Evolutionary conservation across 768 basidiomycete species (phyloP).

Genomic region (Rhodotorula babjevae): DNA sequence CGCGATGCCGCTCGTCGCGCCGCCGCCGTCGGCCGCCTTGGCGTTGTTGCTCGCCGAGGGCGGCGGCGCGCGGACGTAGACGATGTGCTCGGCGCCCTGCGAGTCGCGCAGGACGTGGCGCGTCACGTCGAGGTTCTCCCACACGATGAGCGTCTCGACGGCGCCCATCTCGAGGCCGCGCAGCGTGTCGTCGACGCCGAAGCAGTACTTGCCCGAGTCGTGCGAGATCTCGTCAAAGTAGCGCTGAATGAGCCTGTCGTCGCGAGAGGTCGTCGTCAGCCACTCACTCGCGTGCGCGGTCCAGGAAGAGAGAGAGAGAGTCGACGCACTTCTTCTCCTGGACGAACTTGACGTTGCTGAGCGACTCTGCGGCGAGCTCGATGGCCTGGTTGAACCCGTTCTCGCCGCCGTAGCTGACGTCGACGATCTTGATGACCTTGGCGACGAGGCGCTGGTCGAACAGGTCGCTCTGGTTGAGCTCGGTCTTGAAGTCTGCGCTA

Average conservation of each 20-base stretch:
- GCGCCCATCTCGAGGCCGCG: constrained; percentile 94
- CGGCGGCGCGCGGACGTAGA: constrained; percentile 57
- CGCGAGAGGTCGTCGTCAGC: not conserved
- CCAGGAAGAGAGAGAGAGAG: not conserved
- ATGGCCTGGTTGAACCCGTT: constrained; percentile 99
- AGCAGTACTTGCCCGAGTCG: constrained; percentile 93
- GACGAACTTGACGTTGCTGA: constrained; percentile 98
- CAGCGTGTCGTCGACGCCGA: constrained; percentile 93
- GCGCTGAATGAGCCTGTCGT: constrained; percentile 78
- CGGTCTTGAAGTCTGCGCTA: constrained; percentile 97
- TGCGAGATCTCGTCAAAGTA: constrained; percentile 99
- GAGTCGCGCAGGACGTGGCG: constrained; percentile 86
- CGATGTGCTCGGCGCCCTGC: constrained; percentile 68
- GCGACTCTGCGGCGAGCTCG: constrained; percentile 88
- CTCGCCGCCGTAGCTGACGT: constrained; percentile 97
- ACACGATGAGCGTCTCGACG: constrained; percentile 94
- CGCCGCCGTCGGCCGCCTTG: constrained; percentile 9
- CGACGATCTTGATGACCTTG: constrained; percentile 96
- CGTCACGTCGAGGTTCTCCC: constrained; percentile 92
- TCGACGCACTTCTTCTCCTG: constrained; percentile 73
- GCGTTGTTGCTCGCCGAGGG: constrained; percentile 30
- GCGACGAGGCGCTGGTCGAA: constrained; percentile 81
- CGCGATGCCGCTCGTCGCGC: constrained; percentile 23
- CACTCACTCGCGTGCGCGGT: not conserved
- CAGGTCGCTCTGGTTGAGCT: constrained; percentile 91